Percentiles rank a stretch among this genome's conserved stretches.
Conservation (phyloP, 495 filamentous ascomycete genomes). For the Penicillium herquei region DNA sequence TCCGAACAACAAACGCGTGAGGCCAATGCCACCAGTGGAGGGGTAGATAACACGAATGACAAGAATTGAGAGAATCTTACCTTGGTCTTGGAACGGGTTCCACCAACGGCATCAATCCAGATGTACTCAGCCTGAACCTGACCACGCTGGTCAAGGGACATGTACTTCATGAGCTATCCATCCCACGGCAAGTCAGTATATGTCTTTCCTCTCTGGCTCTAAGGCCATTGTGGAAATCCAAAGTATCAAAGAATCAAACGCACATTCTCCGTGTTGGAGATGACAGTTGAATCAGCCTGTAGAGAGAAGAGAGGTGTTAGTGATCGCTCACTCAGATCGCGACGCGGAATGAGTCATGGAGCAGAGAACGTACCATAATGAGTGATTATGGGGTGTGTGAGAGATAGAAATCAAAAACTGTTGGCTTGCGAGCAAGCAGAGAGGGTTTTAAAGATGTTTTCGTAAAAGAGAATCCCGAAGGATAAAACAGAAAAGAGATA, state of each 20-base stretch:
- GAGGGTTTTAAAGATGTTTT: constrained; percentile 6
- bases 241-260: constrained; percentile 40
- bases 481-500: constrained; percentile 13
- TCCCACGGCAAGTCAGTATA: constrained; percentile 40
- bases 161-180: constrained; percentile 84
- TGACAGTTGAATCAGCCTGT: constrained; percentile 53
- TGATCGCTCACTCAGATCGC: background rate
- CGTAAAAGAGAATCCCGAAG: constrained; percentile 19
- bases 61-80: constrained; percentile 52
- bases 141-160: constrained; percentile 85
- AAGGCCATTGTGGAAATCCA: constrained; percentile 36
- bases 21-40: background rate
- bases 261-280: constrained; percentile 72
- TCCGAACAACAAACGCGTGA: background rate
- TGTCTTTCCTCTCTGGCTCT: constrained; percentile 33
- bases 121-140: constrained; percentile 89
- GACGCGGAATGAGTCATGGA: constrained; percentile 8
- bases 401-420: constrained; percentile 17
- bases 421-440: constrained; percentile 22
- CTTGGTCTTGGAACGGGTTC: constrained; percentile 86
- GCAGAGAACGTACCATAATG: constrained; percentile 40
- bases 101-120: constrained; percentile 85
- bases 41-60: background rate
- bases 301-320: constrained; percentile 2
- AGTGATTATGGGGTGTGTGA: constrained; percentile 38